Evolutionary conservation across 164 flowering plant species (phyloP).

Genomic region (Vitis cinerea): DNA sequence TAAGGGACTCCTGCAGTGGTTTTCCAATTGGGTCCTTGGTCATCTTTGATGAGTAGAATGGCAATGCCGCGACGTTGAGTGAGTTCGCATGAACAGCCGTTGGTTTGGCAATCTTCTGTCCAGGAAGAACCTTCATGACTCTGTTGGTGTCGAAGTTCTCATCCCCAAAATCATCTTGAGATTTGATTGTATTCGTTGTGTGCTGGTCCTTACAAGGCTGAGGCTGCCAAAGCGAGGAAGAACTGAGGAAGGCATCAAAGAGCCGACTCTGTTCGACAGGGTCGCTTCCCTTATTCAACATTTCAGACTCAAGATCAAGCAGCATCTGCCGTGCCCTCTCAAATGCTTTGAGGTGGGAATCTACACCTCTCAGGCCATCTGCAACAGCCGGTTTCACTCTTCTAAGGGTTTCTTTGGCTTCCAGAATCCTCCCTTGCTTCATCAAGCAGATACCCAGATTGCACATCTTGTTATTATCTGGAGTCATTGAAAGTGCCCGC

Average conservation of each 20-base stretch:
- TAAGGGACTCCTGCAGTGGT: conserved; percentile 49
- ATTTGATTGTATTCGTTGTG: conserved; percentile 8
- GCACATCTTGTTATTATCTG: conserved; percentile 98
- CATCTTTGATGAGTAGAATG: conserved; percentile 55
- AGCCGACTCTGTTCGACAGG: conserved; percentile 66
- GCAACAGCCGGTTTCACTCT: conserved; percentile 74
- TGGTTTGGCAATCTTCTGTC: conserved; percentile 22
- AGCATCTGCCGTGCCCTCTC: conserved; percentile 99
- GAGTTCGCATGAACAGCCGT: conserved; percentile 29
- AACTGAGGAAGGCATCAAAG: conserved; percentile 77
- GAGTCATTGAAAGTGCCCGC: conserved; percentile 73
- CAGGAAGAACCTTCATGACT: conserved; percentile 16
- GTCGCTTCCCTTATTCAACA: conserved; percentile 66
- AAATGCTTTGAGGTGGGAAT: conserved; percentile 95
- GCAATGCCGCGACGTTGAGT: conserved; percentile 66
- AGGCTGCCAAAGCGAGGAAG: conserved; percentile 97
- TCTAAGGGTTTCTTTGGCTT: conserved; percentile 82
- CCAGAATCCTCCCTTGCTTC: conserved; percentile 86
- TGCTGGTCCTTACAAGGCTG: conserved; percentile 77
- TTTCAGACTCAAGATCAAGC: conserved; percentile 74
- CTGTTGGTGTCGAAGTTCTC: conserved; percentile 50
- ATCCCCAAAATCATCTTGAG: conserved; percentile 50
- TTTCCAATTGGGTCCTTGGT: conserved; percentile 18
- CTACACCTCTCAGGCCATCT: conserved; percentile 88
- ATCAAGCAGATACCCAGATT: conserved; percentile 95